Conservation (phyloP, 805 yeast genomes). For the Kazachstania viticola region DNA sequence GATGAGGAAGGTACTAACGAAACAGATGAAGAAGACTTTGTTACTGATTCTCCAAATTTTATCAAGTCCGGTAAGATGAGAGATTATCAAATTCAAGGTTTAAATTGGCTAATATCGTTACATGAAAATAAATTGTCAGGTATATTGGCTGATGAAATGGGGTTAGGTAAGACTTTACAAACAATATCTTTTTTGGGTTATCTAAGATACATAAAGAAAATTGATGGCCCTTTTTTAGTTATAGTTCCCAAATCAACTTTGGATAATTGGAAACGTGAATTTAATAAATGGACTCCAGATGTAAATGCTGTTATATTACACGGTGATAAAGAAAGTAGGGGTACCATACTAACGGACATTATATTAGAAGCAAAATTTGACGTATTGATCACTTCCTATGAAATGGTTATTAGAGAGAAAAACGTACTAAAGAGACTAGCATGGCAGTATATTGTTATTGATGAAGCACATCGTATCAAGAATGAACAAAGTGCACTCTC, state of each 20-base stretch:
- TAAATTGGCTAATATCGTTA: slow-evolving; percentile 85
- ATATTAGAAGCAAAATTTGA: slow-evolving; percentile 73
- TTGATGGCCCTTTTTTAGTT: slow-evolving; percentile 84
- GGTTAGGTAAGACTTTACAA: slow-evolving; percentile 90
- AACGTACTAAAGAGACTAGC: slow-evolving; percentile 64
- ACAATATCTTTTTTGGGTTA: slow-evolving; percentile 88
- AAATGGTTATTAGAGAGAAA: slow-evolving; percentile 87
- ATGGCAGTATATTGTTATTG: slow-evolving; percentile 91
- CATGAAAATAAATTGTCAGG: slow-evolving; percentile 87
- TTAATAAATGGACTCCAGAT: slow-evolving; percentile 92
- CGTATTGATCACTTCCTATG: slow-evolving; percentile 83
- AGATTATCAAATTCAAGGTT: slow-evolving; percentile 89
- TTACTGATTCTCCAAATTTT: slow-evolving; percentile 77
- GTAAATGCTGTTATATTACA: slow-evolving; percentile 76
- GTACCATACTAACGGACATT: slow-evolving; percentile 42
- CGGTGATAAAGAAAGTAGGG: slow-evolving; percentile 80
- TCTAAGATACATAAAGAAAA: slow-evolving; percentile 60
- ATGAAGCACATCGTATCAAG: slow-evolving; percentile 94
- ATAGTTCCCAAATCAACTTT: slow-evolving; percentile 93
- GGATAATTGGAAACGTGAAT: slow-evolving; percentile 94
- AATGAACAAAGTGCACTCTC: slow-evolving; percentile 88
- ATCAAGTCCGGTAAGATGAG: slow-evolving; percentile 62
- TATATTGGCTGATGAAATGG: slow-evolving; percentile 96
- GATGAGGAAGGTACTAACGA: slow-evolving; percentile 60
- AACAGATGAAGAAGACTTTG: slow-evolving; percentile 46